Base-by-base conservation (phyloP, 2,329 filamentous ascomycete species). In the Talaromyces marneffei region DNA sequence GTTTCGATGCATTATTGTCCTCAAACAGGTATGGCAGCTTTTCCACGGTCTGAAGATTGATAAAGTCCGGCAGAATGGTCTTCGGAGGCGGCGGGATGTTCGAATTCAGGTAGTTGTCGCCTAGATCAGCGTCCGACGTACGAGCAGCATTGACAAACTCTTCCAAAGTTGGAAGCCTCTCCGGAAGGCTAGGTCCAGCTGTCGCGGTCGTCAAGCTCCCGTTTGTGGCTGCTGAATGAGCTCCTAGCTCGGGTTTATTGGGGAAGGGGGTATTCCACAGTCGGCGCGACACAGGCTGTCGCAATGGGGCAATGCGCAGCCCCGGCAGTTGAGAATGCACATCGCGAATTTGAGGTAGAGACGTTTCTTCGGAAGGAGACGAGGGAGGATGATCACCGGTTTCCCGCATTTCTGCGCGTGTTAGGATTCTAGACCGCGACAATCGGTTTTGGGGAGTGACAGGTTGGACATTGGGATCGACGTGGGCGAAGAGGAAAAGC, bases 291-390 rank as follows among this genome's bases (percentile, higher is more conserved):
- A 75, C 73, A 12, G 77, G 78, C 64, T 79, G 75, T 33, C 78
- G 78, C 23, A 81, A 72, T 57, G 79, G 79, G 63, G 79, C 74
- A 55, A 81, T 81, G 61, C 75, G 77, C 56, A 80, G 69, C 63
- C 74, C 69, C 35, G 71, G 74, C 10, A 75, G 71, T 59, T 77
- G 73, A 57, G 77, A 75, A 29, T 77, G 70, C 14, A 60, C 44
- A 65, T 79, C 77, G 52, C 75, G 75, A 39, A 74, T 70, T 57
- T 72, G 70, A 52, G 67, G 66, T 56, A 74, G 65, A 52, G 74
- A 44, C 25, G 59, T 40, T 20, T 63, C 72, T 65, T 80, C 77
- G 65, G 79, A 77, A 61, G 76, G 73, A 48, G 69, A 66, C 46
- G 72, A 68, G 60, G 68, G 65, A 65, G 71, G 65, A 57, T 68